Evolutionary conservation across 495 filamentous ascomycete genomes (phyloP).

Genomic region (Podospora conica): DNA sequence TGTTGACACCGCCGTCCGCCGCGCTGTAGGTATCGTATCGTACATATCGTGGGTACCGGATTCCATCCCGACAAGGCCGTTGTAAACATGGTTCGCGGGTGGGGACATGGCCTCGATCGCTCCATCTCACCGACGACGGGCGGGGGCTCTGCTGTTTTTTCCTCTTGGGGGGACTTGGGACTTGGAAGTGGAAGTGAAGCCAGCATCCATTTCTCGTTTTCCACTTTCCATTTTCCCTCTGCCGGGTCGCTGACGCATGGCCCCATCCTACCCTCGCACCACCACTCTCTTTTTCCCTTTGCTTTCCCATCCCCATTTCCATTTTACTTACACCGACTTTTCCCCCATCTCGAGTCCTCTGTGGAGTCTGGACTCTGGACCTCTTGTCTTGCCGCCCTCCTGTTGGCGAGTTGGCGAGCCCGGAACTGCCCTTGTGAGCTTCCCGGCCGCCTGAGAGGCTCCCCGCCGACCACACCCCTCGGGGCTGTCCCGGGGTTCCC

Average conservation of each 20-base stretch:
- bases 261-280: neutral
- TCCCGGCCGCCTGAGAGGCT: neutral
- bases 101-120: neutral
- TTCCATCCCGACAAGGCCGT: neutral
- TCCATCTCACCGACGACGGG: neutral
- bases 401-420: neutral
- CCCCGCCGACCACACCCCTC: no score
- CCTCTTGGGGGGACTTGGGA: neutral
- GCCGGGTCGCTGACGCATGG: slow-evolving; percentile 9
- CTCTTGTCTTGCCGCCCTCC: neutral
- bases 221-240: neutral
- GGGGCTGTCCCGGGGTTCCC: no score
- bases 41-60: neutral
- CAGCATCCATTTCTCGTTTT: neutral
- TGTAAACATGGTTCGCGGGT: neutral
- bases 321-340: slow-evolving; percentile 7
- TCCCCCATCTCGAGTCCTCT: neutral
- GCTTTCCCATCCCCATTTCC: neutral
- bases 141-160: neutral
- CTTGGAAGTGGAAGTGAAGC: neutral
- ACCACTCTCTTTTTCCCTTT: neutral
- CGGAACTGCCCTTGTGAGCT: neutral
- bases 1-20: neutral
- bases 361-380: no score
- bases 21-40: no score